Evolutionary conservation across 2,329 filamentous ascomycete species (phyloP).

Genomic region (Cercospora sp.): DNA sequence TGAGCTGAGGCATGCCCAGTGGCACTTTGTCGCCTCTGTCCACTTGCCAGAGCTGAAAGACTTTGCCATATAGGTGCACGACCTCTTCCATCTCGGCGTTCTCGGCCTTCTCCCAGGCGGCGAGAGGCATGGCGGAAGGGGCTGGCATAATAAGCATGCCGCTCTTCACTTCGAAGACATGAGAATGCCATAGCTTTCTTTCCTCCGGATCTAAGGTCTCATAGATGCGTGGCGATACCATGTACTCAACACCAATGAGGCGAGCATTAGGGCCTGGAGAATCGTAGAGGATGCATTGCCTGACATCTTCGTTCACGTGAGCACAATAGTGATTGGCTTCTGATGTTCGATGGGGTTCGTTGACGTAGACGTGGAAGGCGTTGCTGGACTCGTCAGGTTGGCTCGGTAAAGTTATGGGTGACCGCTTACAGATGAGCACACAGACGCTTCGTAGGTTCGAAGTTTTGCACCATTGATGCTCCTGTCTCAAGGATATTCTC

Average conservation of each 20-base stretch:
- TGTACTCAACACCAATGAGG: conserved; percentile 84
- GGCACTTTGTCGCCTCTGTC: conserved; percentile 69
- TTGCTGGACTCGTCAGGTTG: conserved; percentile 47
- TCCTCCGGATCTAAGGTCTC: conserved; percentile 65
- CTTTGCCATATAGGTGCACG: conserved; percentile 74
- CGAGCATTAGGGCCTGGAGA: conserved; percentile 64
- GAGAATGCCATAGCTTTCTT: conserved; percentile 76
- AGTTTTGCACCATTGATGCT: conserved; percentile 62
- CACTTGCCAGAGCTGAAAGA: conserved; percentile 83
- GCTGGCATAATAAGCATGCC: conserved; percentile 80
- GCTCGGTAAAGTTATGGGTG: too few species aligned
- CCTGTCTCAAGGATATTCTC: conserved; percentile 63
- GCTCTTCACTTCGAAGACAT: conserved; percentile 71
- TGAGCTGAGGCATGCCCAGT: conserved; percentile 61
- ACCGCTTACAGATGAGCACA: conserved; percentile 66
- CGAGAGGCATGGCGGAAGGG: conserved; percentile 54
- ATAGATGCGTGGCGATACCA: conserved; percentile 73
- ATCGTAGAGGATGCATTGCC: conserved; percentile 86
- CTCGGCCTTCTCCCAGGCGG: conserved; percentile 73
- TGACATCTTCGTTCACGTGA: conserved; percentile 73
- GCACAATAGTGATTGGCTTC: conserved; percentile 85
- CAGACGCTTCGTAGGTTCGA: conserved; percentile 69
- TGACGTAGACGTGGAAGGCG: conserved; percentile 82
- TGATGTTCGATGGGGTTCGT: conserved; percentile 65
- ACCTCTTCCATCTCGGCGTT: conserved; percentile 78